These are phyloP conservation scores for Aspergillus coremiiformis DNA, from an alignment of 495 filamentous ascomycete genomes.

Conservation along the genomic window DNA sequence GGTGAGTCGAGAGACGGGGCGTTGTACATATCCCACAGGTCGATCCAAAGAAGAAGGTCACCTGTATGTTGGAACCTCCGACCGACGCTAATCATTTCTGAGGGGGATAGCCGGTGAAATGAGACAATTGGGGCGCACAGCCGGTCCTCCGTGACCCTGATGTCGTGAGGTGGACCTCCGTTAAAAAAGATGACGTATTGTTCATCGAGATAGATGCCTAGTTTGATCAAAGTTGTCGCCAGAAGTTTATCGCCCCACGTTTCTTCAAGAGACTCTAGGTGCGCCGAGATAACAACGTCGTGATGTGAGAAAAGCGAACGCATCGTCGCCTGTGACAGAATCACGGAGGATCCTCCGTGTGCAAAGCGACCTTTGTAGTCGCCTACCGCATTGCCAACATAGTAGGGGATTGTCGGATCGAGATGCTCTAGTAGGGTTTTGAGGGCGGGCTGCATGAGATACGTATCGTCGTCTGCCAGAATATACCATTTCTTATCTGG, in stretches of 20 bases:
- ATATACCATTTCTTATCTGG: slow-evolving; percentile 7
- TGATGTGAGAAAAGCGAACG: not conserved
- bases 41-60: slow-evolving; percentile 2
- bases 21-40: slow-evolving; percentile 2
- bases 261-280: slow-evolving; percentile 1
- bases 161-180: not conserved
- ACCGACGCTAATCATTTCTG: slow-evolving; percentile 1
- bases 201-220: slow-evolving; percentile 4
- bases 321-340: slow-evolving; percentile 1
- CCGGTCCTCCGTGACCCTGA: not conserved
- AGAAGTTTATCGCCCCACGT: slow-evolving; percentile 2
- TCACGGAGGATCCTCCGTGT: slow-evolving; percentile 3
- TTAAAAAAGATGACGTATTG: slow-evolving; percentile 2
- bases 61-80: not conserved
- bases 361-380: slow-evolving; percentile 4
- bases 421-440: not conserved
- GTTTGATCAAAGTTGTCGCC: not conserved
- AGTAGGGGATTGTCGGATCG: not conserved
- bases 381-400: slow-evolving; percentile 4
- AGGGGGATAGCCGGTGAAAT: not conserved
- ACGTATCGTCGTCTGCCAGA: slow-evolving; percentile 4
- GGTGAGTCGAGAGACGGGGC: not conserved
- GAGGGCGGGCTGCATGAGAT: slow-evolving; percentile 2
- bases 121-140: slow-evolving; percentile 1
- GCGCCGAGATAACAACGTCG: not conserved